Percentiles rank a stretch among this genome's conserved stretches.
Conservation (phyloP, 495 filamentous ascomycete genomes). For the Penicillium lividum region DNA sequence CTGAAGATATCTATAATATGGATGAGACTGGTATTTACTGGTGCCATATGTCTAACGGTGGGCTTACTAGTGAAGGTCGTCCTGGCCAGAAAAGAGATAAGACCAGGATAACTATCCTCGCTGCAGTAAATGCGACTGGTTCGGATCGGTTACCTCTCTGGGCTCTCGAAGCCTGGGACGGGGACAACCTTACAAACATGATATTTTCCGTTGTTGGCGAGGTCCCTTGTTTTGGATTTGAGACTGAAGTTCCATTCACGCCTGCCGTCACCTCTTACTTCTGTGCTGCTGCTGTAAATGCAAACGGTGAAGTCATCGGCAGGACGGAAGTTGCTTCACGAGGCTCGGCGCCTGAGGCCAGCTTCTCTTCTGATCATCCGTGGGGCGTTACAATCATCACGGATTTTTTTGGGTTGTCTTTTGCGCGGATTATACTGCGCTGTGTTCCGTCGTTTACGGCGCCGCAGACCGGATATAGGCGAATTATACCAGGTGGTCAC, state of each 20-base stretch:
- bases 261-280: conserved; percentile 17
- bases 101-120: conserved; percentile 15
- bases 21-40: no score
- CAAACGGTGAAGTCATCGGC: conserved; percentile 18
- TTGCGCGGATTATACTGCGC: conserved; percentile 16
- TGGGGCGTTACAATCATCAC: conserved; percentile 13
- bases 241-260: conserved; percentile 21
- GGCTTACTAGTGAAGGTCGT: no score
- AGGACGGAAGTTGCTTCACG: conserved; percentile 16
- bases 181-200: conserved; percentile 19
- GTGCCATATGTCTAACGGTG: no score
- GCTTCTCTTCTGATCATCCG: not conserved
- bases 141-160: conserved; percentile 28
- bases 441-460: conserved; percentile 11
- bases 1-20: no score
- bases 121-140: conserved; percentile 21
- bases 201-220: conserved; percentile 15
- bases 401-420: conserved; percentile 17
- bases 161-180: conserved; percentile 37
- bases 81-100: conserved; percentile 10
- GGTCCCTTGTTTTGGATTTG: conserved; percentile 22
- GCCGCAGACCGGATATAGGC: not conserved
- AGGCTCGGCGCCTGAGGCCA: not conserved
- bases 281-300: conserved; percentile 18
- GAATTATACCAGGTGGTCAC: conserved; percentile 20